These are phyloP conservation scores for Corchorus olitorius DNA, from an alignment of 345 rosid genomes.

Conservation along the genomic window DNA sequence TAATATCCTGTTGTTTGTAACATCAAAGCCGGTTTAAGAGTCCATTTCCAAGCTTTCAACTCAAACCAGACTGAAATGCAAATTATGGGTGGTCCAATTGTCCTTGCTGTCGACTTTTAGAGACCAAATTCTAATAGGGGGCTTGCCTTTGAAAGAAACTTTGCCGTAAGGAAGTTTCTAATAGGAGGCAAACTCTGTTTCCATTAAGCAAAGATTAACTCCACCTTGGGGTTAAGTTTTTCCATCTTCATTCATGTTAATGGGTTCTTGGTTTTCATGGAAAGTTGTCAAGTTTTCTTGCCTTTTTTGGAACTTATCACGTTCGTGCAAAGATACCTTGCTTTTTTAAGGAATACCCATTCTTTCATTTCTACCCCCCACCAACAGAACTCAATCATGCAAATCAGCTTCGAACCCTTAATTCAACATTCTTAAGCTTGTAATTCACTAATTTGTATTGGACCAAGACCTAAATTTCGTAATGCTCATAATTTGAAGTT, in stretches of 20 bases:
- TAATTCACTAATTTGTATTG: neutral
- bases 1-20: neutral
- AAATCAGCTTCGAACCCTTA: neutral
- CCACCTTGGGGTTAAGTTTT: neutral
- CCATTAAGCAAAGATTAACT: neutral
- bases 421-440: neutral
- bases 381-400: neutral
- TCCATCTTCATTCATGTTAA: neutral
- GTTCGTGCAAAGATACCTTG: neutral
- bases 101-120: neutral
- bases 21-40: neutral
- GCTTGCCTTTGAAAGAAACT: no score
- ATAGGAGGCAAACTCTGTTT: neutral
- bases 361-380: neutral
- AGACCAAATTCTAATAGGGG: no score
- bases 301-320: neutral
- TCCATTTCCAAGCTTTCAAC: neutral
- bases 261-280: neutral
- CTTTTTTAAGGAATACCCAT: neutral
- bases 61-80: neutral
- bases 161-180: no score
- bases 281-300: neutral
- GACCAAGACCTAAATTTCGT: neutral
- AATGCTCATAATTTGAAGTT: neutral
- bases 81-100: neutral